These are phyloP conservation scores for Thelonectria olida DNA, from an alignment of 2,329 filamentous ascomycete genomes.

Conservation along the genomic window DNA sequence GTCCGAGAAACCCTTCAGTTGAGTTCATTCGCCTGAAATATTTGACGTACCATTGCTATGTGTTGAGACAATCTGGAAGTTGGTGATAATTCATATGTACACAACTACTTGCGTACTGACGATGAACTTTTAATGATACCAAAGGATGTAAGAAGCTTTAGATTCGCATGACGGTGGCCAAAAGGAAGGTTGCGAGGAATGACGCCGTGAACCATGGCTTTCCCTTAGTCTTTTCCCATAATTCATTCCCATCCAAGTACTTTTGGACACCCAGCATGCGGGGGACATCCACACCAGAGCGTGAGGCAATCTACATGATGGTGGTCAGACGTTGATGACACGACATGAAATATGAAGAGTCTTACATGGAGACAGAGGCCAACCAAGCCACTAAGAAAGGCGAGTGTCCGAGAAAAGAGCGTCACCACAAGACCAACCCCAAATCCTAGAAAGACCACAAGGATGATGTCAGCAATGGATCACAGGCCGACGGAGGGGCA, in stretches of 20 bases:
- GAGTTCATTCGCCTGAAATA: too few relatives aligned
- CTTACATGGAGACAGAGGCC: conserved; percentile 71
- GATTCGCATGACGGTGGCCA: conserved; percentile 64
- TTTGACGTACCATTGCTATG: too few relatives aligned
- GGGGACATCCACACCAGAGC: conserved; percentile 53
- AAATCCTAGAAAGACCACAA: conserved; percentile 59
- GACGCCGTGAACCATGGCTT: conserved; percentile 73
- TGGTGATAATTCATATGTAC: too few relatives aligned
- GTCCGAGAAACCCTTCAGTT: too few relatives aligned
- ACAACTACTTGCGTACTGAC: neutral
- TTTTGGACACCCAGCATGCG: conserved; percentile 49
- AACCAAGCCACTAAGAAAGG: conserved; percentile 71
- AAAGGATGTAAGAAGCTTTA: conserved; percentile 45
- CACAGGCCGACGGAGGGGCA: neutral
- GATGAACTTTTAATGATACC: neutral
- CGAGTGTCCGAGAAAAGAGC: conserved; percentile 76
- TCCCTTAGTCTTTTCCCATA: conserved; percentile 61
- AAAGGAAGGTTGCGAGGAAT: conserved; percentile 77
- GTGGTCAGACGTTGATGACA: conserved; percentile 20
- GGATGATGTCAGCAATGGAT: neutral
- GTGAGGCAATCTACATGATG: conserved; percentile 51
- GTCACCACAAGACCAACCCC: conserved; percentile 71
- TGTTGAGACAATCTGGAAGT: too few relatives aligned
- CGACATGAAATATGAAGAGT: neutral
- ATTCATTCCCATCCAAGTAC: conserved; percentile 47